These are phyloP conservation scores for Mycena venus DNA, from an alignment of 768 basidiomycete genomes.

Conservation along the genomic window DNA sequence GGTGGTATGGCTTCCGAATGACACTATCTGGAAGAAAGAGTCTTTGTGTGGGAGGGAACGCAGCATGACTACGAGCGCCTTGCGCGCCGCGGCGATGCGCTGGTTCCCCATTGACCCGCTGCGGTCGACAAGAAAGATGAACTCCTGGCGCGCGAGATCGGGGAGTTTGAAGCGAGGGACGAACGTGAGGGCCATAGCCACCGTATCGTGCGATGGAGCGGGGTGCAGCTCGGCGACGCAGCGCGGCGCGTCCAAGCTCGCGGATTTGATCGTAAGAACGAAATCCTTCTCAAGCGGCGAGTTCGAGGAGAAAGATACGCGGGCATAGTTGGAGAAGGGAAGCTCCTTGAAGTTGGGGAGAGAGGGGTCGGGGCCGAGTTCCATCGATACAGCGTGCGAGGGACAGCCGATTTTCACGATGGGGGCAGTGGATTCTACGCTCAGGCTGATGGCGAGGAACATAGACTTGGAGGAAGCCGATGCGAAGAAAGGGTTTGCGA, in stretches of 20 bases:
- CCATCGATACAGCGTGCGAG: slow-evolving; percentile 31
- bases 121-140: slow-evolving; percentile 62
- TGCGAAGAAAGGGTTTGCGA: too few species aligned
- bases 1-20: slow-evolving; percentile 46
- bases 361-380: slow-evolving; percentile 29
- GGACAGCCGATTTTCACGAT: slow-evolving; percentile 29
- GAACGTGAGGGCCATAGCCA: slow-evolving; percentile 56
- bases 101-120: slow-evolving; percentile 53
- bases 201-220: slow-evolving; percentile 26
- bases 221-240: slow-evolving; percentile 54
- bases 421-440: slow-evolving; percentile 26
- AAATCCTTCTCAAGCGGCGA: slow-evolving; percentile 51
- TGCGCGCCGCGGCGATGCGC: slow-evolving; percentile 52
- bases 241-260: slow-evolving; percentile 53
- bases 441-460: slow-evolving; percentile 19
- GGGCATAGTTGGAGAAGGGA: too few species aligned
- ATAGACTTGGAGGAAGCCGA: neutral
- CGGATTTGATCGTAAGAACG: slow-evolving; percentile 53
- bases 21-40: slow-evolving; percentile 59
- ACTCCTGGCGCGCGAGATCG: slow-evolving; percentile 54
- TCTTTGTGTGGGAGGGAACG: slow-evolving; percentile 49
- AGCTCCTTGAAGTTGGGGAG: slow-evolving; percentile 34
- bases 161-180: slow-evolving; percentile 57
- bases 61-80: slow-evolving; percentile 54
- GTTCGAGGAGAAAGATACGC: slow-evolving; percentile 22